Percentiles rank a stretch among this genome's conserved stretches.
Evolutionary conservation across 345 rosid genomes (phyloP).

Genomic region (Mangifera indica): DNA sequence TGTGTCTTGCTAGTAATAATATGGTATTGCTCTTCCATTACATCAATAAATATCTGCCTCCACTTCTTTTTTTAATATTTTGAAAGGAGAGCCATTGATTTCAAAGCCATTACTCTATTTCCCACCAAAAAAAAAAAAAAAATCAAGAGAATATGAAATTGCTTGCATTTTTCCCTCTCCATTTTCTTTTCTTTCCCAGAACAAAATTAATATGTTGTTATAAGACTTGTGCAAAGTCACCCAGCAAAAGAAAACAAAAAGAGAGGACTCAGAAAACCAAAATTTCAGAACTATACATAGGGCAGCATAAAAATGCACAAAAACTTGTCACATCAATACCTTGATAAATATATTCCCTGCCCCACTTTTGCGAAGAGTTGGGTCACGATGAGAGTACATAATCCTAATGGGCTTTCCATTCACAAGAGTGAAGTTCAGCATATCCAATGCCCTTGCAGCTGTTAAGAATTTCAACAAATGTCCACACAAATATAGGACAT

Average conservation of each 20-base stretch:
- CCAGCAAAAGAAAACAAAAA: not conserved
- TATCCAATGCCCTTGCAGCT: constrained; percentile 82
- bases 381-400: constrained; percentile 81
- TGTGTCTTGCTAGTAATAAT: not conserved
- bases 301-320: not conserved
- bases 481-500: not conserved
- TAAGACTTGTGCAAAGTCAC: not conserved
- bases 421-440: constrained; percentile 70
- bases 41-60: not conserved
- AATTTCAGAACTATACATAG: not conserved
- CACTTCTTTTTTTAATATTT: not conserved
- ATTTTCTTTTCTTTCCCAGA: not conserved
- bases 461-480: constrained; percentile 16
- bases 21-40: not conserved
- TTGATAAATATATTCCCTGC: constrained; percentile 71
- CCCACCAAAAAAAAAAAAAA: not conserved
- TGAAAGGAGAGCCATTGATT: not conserved
- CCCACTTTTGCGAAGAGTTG: constrained; percentile 72
- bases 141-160: not conserved
- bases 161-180: not conserved
- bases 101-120: not conserved
- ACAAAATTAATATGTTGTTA: not conserved
- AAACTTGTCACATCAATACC: constrained; percentile 30
- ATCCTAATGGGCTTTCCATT: constrained; percentile 78
- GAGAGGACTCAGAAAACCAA: not conserved